Evolutionary conservation across 108 stramenopile species (phyloP).

Genomic region (Nitzschia sp.): DNA sequence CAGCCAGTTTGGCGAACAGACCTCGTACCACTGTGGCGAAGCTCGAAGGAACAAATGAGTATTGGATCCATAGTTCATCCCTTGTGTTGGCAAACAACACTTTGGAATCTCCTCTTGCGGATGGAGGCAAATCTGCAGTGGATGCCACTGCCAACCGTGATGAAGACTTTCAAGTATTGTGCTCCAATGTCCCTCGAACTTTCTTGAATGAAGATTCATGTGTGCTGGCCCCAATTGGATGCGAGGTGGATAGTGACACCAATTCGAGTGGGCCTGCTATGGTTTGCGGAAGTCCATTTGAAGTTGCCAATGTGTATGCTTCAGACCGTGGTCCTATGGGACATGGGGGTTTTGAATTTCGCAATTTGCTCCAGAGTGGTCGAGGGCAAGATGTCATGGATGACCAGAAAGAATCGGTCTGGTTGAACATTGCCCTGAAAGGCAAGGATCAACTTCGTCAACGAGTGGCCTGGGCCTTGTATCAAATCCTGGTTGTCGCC

Average conservation of each 20-base stretch:
- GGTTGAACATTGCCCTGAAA: conserved; percentile 56
- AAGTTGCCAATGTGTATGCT: conserved; percentile 33
- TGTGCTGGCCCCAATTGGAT: conserved; percentile 25
- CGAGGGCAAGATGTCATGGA: background rate
- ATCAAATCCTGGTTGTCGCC: conserved; percentile 58
- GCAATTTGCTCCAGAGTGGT: background rate
- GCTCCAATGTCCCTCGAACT: conserved; percentile 44
- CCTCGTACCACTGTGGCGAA: background rate
- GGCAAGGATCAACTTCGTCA: conserved; percentile 78
- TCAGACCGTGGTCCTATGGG: background rate
- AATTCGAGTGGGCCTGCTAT: conserved; percentile 17
- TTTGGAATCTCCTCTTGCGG: conserved; percentile 37
- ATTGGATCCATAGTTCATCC: conserved; percentile 33
- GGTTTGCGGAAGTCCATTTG: conserved; percentile 47
- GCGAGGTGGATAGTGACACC: background rate
- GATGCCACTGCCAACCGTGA: background rate
- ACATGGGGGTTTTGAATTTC: conserved; percentile 13
- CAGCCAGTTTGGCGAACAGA: background rate
- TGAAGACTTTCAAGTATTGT: conserved; percentile 18
- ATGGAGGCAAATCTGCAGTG: conserved; percentile 42
- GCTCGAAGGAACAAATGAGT: conserved; percentile 6
- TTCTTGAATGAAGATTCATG: conserved; percentile 59
- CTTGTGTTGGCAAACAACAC: conserved; percentile 44
- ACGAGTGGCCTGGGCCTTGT: conserved; percentile 68
- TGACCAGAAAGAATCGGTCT: conserved; percentile 47